Evolutionary conservation across 2,329 filamentous ascomycete genomes (phyloP).

Genomic region (Diaporthe capsici): DNA sequence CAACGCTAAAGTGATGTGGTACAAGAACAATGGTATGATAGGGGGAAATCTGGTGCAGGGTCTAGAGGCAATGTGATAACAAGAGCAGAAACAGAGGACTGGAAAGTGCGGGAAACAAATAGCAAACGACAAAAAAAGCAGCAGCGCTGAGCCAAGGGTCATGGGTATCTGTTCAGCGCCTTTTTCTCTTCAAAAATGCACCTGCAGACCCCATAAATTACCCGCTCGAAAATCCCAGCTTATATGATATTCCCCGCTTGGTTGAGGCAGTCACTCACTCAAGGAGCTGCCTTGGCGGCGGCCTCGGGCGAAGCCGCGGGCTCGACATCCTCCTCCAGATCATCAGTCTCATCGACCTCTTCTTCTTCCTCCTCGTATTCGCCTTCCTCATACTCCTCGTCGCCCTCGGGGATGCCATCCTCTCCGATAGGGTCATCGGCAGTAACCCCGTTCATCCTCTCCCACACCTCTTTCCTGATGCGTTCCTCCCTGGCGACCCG

Average conservation of each 20-base stretch:
- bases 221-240: constrained; percentile 15
- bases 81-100: constrained; percentile 25
- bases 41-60: constrained; percentile 29
- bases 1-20: constrained; percentile 32
- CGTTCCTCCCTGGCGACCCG: constrained; percentile 89
- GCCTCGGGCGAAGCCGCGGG: constrained; percentile 28
- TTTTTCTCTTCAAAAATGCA: constrained; percentile 4
- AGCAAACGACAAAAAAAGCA: constrained; percentile 6
- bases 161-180: constrained; percentile 27
- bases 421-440: constrained; percentile 58
- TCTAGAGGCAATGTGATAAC: constrained; percentile 33
- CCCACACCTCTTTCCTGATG: constrained; percentile 85
- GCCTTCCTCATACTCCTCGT: constrained; percentile 34
- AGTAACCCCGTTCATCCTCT: constrained; percentile 72
- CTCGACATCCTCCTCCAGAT: constrained; percentile 5
- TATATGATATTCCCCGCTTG: neutral
- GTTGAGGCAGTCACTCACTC: neutral
- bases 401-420: constrained; percentile 48
- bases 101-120: neutral
- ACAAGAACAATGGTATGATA: constrained; percentile 22
- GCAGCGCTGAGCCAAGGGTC: constrained; percentile 23
- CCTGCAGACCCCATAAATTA: constrained; percentile 12
- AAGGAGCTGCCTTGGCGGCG: constrained; percentile 31
- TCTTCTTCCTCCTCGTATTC: constrained; percentile 28
- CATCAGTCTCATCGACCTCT: constrained; percentile 27